These are phyloP conservation scores for Neurospora sublineolata DNA, from an alignment of 495 filamentous ascomycete species.

Conservation along the genomic window DNA sequence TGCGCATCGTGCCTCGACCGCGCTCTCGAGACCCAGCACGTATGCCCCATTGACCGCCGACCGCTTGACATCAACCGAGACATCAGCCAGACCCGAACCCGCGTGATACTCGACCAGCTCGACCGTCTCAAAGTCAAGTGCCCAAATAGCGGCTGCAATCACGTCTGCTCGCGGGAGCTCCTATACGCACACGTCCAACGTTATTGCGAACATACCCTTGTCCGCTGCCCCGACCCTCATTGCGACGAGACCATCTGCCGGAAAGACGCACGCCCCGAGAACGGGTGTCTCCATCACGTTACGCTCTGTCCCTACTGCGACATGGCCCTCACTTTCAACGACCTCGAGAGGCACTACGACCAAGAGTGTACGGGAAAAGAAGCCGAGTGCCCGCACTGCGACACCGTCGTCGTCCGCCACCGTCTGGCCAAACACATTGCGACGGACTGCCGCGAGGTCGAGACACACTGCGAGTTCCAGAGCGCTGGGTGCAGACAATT, in stretches of 20 bases:
- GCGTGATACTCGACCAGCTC: slow-evolving; percentile 48
- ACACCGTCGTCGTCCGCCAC: slow-evolving; percentile 24
- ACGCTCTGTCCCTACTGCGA: slow-evolving; percentile 36
- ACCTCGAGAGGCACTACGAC: slow-evolving; percentile 32
- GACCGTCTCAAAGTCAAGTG: slow-evolving; percentile 68
- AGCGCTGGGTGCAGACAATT: slow-evolving; percentile 28
- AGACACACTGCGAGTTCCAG: slow-evolving; percentile 30
- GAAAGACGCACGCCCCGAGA: slow-evolving; percentile 18
- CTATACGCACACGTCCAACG: slow-evolving; percentile 63
- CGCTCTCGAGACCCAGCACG: slow-evolving; percentile 37
- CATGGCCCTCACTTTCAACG: slow-evolving; percentile 21
- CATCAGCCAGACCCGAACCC: slow-evolving; percentile 17
- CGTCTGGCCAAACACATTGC: slow-evolving; percentile 27
- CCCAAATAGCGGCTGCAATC: slow-evolving; percentile 56
- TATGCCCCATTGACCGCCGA: slow-evolving; percentile 42
- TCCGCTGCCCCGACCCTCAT: slow-evolving; percentile 47
- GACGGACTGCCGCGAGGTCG: slow-evolving; percentile 29
- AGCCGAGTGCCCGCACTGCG: slow-evolving; percentile 28
- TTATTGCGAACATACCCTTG: slow-evolving; percentile 56
- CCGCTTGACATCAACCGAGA: slow-evolving; percentile 24
- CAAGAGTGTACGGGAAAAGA: slow-evolving; percentile 22
- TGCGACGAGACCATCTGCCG: slow-evolving; percentile 32
- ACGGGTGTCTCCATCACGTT: slow-evolving; percentile 39
- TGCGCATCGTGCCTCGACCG: slow-evolving; percentile 59
- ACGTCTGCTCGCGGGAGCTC: slow-evolving; percentile 51